Conservation (phyloP, 768 basidiomycete species). For the Hebeloma cylindrosporum region DNA sequence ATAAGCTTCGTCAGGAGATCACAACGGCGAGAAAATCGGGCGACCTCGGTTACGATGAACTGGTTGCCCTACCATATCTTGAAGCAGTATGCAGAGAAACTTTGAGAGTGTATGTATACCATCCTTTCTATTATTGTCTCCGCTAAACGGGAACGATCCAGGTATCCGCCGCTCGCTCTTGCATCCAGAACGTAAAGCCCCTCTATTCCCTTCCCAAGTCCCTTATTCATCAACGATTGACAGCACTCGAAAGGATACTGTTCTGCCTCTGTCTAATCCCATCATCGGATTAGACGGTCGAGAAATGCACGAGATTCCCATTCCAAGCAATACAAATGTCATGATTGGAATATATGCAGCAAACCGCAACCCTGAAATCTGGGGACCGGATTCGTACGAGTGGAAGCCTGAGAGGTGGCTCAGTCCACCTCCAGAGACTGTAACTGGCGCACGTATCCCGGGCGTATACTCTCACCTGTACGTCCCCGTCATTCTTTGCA, state of each 20-base stretch:
- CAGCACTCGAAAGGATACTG: conserved; percentile 27
- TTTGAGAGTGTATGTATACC: conserved; percentile 34
- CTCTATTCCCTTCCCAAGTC: not conserved
- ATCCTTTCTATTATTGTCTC: not conserved
- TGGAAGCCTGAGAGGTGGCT: conserved; percentile 47
- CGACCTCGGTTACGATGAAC: conserved; percentile 36
- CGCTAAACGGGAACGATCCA: not conserved
- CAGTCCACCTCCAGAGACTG: conserved; percentile 18
- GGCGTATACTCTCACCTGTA: conserved; percentile 27
- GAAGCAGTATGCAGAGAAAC: conserved; percentile 43
- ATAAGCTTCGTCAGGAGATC: conserved; percentile 36
- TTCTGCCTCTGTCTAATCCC: conserved; percentile 35
- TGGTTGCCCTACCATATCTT: conserved; percentile 37
- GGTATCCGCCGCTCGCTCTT: conserved; percentile 29
- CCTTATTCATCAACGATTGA: conserved; percentile 19
- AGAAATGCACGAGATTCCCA: conserved; percentile 31
- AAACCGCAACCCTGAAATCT: conserved; percentile 36
- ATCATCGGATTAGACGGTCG: conserved; percentile 37
- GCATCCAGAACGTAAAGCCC: conserved; percentile 19
- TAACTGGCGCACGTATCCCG: conserved; percentile 20
- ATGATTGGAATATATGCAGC: conserved; percentile 32
- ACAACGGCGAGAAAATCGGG: conserved; percentile 23
- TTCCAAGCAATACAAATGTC: conserved; percentile 41
- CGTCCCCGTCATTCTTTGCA: not conserved
- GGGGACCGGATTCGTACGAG: conserved; percentile 41